phyloP scores from a whole-genome alignment of 805 yeast species.

The Candida incommunis region DNA sequence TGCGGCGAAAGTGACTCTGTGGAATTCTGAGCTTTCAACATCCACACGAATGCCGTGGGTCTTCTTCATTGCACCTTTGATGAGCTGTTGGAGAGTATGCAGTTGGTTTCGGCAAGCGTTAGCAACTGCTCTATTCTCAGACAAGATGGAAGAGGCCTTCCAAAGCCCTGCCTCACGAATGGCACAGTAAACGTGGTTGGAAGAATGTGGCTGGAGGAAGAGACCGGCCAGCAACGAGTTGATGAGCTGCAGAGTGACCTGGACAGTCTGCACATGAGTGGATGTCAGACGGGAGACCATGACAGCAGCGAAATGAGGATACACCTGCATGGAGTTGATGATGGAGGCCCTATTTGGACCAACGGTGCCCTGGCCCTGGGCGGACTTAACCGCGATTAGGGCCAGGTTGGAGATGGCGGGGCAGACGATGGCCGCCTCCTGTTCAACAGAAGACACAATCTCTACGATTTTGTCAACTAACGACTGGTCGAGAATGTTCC shows the following conservation, averaged over 20 bases:
- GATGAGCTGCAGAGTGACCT: conserved; percentile 9
- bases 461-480: conserved; percentile 7
- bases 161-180: conserved; percentile 13
- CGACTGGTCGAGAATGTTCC: conserved; percentile 11
- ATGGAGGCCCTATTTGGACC: conserved; percentile 3
- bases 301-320: conserved; percentile 7
- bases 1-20: conserved; percentile 5
- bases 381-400: conserved; percentile 10
- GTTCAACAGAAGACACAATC: conserved; percentile 6
- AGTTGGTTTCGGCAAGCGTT: conserved; percentile 11
- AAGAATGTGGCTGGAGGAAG: conserved; percentile 6
- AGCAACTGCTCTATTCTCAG: conserved; percentile 11
- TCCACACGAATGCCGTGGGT: conserved; percentile 6
- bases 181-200: conserved; percentile 8
- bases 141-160: conserved; percentile 8
- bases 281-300: conserved; percentile 8
- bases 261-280: conserved; percentile 7
- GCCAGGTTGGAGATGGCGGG: conserved; percentile 12
- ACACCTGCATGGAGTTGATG: conserved; percentile 5
- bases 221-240: conserved; percentile 9
- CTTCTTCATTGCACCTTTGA: conserved; percentile 11
- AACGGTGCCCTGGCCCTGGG: conserved; percentile 2
- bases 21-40: conserved; percentile 2
- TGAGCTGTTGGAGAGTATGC: conserved; percentile 12
- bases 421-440: conserved; percentile 5